Evolutionary conservation across 2,329 filamentous ascomycete genomes (phyloP), one percentile per base, ranked within the genome.

Genomic region (Rhinocladiella mackenziei): DNA sequence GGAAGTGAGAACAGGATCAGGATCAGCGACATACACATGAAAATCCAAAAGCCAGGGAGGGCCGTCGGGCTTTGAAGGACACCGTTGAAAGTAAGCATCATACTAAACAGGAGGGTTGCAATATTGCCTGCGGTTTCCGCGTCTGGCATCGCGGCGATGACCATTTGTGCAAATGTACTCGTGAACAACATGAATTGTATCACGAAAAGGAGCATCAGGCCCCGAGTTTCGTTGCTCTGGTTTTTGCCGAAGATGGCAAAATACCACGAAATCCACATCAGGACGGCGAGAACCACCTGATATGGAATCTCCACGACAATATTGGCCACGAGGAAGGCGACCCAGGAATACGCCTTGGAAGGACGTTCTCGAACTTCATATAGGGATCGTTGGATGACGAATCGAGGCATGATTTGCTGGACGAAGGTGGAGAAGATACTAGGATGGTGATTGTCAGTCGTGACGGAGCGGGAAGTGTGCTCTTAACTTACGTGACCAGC

Each of bases 221-320:
- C 54, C 19, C 58, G 56, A 29, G 66, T 68, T 37, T 63, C 58
- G 52, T 56, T 51, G 22, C 76, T 74, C 36, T 82, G 75, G 2
- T 71, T 70, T 0, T 84, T 80, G 1, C 87, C 68, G 0, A 84
- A 84, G 1, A 79, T 75, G 0, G 83, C 75, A 62, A 75, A 89
- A 64, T 89, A 89, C 83, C 83, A 89, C 0, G 84, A 68, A 0
- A 78, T 65, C 71, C 75, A 89, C 68, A 87, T 88, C 4, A 88
- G 62, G 1, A 82, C 68, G 0, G 73, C 76, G 2, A 75, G 73
- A n/a, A 86, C 57, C 50, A 85, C 73, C 0, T 83, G 77, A 35
- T 77, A 76, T 0, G 84, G 84, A n/a, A 89, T 77, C 58, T 89
- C 84, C 4, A 75, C 77, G 1, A 86, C 65, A 4, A 87, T 71